Conservation (phyloP, 495 filamentous ascomycete species). For the Penicillium atrosanguineum region DNA sequence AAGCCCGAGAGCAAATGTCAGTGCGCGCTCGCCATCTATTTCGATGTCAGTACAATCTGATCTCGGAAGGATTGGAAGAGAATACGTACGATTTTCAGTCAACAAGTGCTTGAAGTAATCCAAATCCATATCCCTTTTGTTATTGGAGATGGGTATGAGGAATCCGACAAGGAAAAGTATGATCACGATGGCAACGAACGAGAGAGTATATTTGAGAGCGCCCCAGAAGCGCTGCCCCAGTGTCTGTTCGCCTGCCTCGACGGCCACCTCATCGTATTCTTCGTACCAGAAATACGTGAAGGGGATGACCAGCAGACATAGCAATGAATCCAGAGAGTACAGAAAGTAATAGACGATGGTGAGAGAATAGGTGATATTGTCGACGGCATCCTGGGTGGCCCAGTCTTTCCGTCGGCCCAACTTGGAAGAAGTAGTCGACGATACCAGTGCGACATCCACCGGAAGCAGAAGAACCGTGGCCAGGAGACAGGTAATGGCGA, state of each 20-base stretch:
- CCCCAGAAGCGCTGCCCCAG: constrained; percentile 67
- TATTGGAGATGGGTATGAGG: constrained; percentile 76
- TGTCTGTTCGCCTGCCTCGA: constrained; percentile 72
- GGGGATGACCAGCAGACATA: constrained; percentile 87
- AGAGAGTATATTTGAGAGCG: constrained; percentile 86
- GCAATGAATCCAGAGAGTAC: constrained; percentile 86
- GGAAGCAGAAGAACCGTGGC: constrained; percentile 91
- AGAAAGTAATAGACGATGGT: constrained; percentile 89
- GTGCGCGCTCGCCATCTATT: constrained; percentile 80
- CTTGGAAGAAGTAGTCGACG: constrained; percentile 73
- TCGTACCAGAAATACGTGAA: constrained; percentile 99
- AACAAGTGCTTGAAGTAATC: constrained; percentile 90
- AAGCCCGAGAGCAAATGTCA: constrained; percentile 84
- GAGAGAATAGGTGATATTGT: constrained; percentile 72
- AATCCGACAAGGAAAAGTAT: constrained; percentile 90
- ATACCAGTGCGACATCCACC: constrained; percentile 92
- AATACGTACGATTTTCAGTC: constrained; percentile 65
- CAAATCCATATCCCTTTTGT: constrained; percentile 63
- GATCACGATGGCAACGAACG: constrained; percentile 73
- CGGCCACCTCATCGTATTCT: constrained; percentile 85
- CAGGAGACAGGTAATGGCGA: constrained; percentile 81
- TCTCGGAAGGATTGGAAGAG: background rate
- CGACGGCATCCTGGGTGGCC: constrained; percentile 77
- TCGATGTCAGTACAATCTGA: constrained; percentile 3
- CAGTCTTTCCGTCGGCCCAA: constrained; percentile 88